These are phyloP conservation scores for Dioszegia aurantiaca DNA, from an alignment of 768 basidiomycete genomes.

Conservation along the genomic window DNA sequence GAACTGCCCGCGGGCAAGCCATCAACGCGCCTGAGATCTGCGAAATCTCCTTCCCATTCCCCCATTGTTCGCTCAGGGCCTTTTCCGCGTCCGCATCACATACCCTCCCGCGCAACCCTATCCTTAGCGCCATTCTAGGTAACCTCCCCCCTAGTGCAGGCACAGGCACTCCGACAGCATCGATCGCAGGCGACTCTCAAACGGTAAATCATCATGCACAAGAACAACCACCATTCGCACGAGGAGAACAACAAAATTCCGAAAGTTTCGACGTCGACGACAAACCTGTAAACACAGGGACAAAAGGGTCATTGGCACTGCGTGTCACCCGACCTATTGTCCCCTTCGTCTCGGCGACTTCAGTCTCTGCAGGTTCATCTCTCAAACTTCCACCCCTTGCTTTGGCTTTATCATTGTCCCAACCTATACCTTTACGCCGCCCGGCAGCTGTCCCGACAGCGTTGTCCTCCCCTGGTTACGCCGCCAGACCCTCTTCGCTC, in stretches of 20 bases:
- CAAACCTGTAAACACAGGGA: neutral
- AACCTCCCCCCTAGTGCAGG: too few species aligned
- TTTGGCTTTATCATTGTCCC: neutral
- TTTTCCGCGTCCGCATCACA: neutral
- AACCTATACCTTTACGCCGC: neutral
- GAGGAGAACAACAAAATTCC: neutral
- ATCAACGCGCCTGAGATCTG: neutral
- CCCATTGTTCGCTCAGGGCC: too few species aligned
- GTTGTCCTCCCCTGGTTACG: neutral
- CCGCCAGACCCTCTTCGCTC: neutral
- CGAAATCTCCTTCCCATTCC: neutral
- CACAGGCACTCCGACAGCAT: too few species aligned
- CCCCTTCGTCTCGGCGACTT: neutral
- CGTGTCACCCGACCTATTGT: too few species aligned
- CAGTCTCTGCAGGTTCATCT: neutral
- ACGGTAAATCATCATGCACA: too few species aligned
- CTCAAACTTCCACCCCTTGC: neutral
- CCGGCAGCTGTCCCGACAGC: conserved; percentile 1
- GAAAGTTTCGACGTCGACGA: neutral
- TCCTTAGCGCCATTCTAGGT: neutral
- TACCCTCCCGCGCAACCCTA: neutral
- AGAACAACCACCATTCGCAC: too few species aligned
- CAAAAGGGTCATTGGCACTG: too few species aligned
- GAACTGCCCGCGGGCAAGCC: too few species aligned
- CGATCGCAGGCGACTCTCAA: too few species aligned